phyloP scores from a whole-genome alignment of 2,329 filamentous ascomycete genomes.

The Karstenula rhodostoma region DNA sequence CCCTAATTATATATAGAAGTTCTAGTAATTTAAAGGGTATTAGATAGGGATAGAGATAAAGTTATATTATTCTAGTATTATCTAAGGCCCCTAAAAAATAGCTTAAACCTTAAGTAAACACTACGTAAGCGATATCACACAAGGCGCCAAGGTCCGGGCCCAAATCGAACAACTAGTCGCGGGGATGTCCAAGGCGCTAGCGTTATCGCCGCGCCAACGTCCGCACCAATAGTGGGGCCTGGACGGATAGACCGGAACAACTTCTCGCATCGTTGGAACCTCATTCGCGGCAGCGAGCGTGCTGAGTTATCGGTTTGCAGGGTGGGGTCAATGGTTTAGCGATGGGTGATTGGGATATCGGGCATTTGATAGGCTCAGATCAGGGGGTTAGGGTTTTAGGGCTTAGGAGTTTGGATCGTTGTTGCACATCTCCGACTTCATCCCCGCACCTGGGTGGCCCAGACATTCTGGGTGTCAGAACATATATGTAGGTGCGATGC shows the following conservation, averaged over 20 bases:
- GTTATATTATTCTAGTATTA: too few species aligned
- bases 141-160: slow-evolving; percentile 1
- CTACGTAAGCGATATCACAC: neutral
- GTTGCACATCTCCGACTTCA: neutral
- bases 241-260: slow-evolving; percentile 8
- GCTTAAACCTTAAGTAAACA: too few species aligned
- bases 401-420: neutral
- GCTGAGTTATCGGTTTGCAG: slow-evolving; percentile 13
- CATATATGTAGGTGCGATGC: neutral
- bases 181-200: slow-evolving; percentile 2
- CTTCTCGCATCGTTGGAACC: neutral
- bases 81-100: too few species aligned
- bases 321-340: neutral
- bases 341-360: neutral
- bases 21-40: too few species aligned
- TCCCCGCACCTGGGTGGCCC: neutral
- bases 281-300: slow-evolving; percentile 1
- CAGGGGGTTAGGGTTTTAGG: slow-evolving; percentile 1
- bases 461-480: neutral
- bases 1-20: too few species aligned
- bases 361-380: neutral
- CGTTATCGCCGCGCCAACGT: slow-evolving; percentile 13
- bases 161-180: neutral
- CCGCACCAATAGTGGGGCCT: neutral
- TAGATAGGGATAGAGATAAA: too few species aligned